These are phyloP conservation scores for Globisporangium megalacanthum DNA, from an alignment of 352 stramenopile genomes.

Conservation along the genomic window DNA sequence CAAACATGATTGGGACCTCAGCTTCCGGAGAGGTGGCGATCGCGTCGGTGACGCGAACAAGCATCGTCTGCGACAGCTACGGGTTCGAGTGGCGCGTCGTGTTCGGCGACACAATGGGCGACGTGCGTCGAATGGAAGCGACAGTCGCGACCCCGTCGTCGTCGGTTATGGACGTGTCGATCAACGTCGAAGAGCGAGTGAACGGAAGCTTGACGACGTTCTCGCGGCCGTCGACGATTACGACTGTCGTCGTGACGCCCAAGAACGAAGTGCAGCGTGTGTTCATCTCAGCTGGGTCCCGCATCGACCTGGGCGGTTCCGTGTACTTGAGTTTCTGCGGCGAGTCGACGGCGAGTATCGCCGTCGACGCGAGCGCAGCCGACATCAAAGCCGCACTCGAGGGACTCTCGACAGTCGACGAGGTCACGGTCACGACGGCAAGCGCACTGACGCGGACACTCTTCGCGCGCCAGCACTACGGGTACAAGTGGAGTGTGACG, in stretches of 20 bases:
- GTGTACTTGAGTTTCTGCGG: slow-evolving; percentile 64
- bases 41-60: slow-evolving; percentile 30
- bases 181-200: slow-evolving; percentile 35
- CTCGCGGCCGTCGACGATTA: slow-evolving; percentile 7
- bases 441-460: slow-evolving; percentile 17
- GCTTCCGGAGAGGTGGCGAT: slow-evolving; percentile 8
- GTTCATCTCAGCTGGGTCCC: slow-evolving; percentile 51
- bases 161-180: slow-evolving; percentile 16
- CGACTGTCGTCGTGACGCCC: slow-evolving; percentile 22
- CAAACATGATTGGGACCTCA: background rate
- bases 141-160: slow-evolving; percentile 7
- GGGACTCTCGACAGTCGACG: slow-evolving; percentile 49
- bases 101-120: slow-evolving; percentile 50
- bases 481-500: slow-evolving; percentile 62
- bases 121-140: slow-evolving; percentile 32
- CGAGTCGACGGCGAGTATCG: slow-evolving; percentile 43
- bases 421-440: slow-evolving; percentile 40
- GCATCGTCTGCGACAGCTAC: slow-evolving; percentile 39
- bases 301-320: slow-evolving; percentile 46
- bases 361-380: slow-evolving; percentile 31
- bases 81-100: slow-evolving; percentile 68
- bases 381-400: slow-evolving; percentile 56
- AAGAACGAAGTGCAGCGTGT: slow-evolving; percentile 64
- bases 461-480: slow-evolving; percentile 44
- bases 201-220: slow-evolving; percentile 33